A percentile compares a stretch with the other conserved stretches of the same genome.
phyloP scores from a whole-genome alignment of 192 early-diverging fungal species.

The Entophlyctis luteolus region DNA sequence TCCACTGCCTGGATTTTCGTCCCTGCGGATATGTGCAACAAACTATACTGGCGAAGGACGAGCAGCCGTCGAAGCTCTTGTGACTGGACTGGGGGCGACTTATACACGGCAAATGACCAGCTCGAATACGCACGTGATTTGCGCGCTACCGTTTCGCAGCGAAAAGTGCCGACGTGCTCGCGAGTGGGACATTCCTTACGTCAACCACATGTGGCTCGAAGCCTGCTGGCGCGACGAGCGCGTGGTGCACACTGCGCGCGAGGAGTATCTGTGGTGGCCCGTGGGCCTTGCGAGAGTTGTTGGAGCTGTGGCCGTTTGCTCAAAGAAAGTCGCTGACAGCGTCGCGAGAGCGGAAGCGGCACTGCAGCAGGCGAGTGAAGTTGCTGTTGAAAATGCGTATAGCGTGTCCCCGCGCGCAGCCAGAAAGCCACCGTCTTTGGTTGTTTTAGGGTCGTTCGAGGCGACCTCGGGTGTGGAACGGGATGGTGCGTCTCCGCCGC shows the following conservation, averaged over 20 bases:
- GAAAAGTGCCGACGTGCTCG: constrained; percentile 62
- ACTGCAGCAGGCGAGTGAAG: neutral
- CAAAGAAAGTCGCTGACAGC: neutral
- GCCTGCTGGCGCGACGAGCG: constrained; percentile 61
- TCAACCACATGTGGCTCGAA: constrained; percentile 88
- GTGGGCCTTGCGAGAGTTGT: constrained; percentile 11
- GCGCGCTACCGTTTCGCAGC: constrained; percentile 57
- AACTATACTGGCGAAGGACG: constrained; percentile 67
- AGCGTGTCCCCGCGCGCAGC: too few species aligned
- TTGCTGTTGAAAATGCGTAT: neutral
- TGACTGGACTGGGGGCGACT: constrained; percentile 57
- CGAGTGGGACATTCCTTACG: constrained; percentile 63
- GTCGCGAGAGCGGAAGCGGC: neutral
- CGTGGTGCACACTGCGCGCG: constrained; percentile 47
- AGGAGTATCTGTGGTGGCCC: constrained; percentile 4
- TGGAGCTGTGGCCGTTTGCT: neutral
- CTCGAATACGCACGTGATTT: constrained; percentile 74
- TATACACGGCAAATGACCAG: constrained; percentile 62
- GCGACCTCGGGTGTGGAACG: neutral
- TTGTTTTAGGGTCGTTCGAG: constrained; percentile 13
- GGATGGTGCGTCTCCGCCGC: too few species aligned
- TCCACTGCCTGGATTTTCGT: constrained; percentile 45
- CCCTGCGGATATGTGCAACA: constrained; percentile 56
- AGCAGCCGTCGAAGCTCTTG: constrained; percentile 61
- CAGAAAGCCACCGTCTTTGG: too few species aligned